Evolutionary conservation across 2,329 filamentous ascomycete species (phyloP), one percentile per base, ranked within the genome.

Genomic region (Elsinoe arachidis): DNA sequence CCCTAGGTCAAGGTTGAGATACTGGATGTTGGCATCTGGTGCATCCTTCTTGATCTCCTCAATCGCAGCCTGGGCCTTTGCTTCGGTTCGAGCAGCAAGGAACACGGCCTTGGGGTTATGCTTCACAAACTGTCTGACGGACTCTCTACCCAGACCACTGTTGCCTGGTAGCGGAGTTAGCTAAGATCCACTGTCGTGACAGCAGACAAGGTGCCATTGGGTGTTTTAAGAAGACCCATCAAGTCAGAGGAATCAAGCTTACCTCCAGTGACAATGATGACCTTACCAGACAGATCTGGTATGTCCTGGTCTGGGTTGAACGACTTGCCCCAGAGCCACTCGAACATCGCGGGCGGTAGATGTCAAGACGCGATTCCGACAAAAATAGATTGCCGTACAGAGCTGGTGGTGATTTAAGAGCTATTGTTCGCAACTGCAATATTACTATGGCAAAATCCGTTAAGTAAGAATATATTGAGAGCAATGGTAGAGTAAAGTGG

Each of bases 101-200:
- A 74, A 78, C 62, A 80, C 76, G 6, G 70, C 66, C 5, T 65
- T 46, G 9, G 76, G 76, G 4, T 70, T 69, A 63, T 78, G 75
- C 4, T 69, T 67, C 23, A 74, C 69, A 30, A 78, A 70, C 43
- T 73, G 71, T 38, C 68, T 64, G 37, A 78, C 67, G 23, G 73
- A 72, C 63, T 75, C 71, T 57, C 74, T 74, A 51, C 77, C 77
- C 7, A 79, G 67, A 12, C 77, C 77, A 7, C 69, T 65, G 56
- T 76, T 79, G 56, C 74, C 73, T 72, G 60, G 57, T 19, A 7
- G 7, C 26, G 23, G 41, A 15, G 14, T 39, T 38, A 55, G 35
- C 17, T 44, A 52, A 34, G 34, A 26, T 15, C 19, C 15, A 3
- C 5, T 33, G 17, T 23, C 23, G 26, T 52, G 39, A 34, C 7